Evolutionary conservation across 2,329 filamentous ascomycete genomes (phyloP), one percentile per base, ranked within the genome.

Genomic region (Aspergillus tubingensis): DNA sequence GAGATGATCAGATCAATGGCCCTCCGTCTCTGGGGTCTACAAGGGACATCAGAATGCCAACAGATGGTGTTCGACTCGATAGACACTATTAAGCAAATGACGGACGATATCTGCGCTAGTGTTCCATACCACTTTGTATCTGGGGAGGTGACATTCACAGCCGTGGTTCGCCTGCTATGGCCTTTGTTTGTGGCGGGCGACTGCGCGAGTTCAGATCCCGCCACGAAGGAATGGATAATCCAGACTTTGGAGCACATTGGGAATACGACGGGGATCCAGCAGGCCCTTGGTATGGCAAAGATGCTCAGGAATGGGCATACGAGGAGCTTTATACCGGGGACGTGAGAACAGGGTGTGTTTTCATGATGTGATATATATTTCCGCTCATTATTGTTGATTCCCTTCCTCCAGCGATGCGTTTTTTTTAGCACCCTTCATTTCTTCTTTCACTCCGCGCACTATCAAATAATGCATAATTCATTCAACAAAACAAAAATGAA

Each of bases 81-180:
- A 8, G 36, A 15, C n/a, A 32, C 25, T 19, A 52, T 51, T 8
- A 23, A 47, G 5, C 48, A 44, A 4, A 57, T 69, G 52, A 52
- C 56, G 2, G 59, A 61, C 10, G 66, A 68, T 30, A 52, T 69
- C 8, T 67, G 67, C 27, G 63, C 62, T 10, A 67, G 63, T 17
- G 56, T 69, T 8, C 62, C 64, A 4, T 67, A 60, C 36, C 58
- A 65, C 43, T 65, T 68, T 7, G 50, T 44, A 2, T 57, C 62
- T 0, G 65, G 52, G 8, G 47, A 58, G 3, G 19, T 25, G 15
- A 47, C 36, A 6, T 32, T 67, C 48, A 59, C 58, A 8, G 59
- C 59, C 7, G 30, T 62, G 6, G 2, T 59, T 17, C 64, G 65
- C 10, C 39, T 65, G 10, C 50, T 59, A 3, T 67, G 64, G 64